Percentiles rank a stretch among this genome's conserved stretches.
phyloP scores from a whole-genome alignment of 192 early-diverging fungal genomes.

The Coemansia sp. region DNA sequence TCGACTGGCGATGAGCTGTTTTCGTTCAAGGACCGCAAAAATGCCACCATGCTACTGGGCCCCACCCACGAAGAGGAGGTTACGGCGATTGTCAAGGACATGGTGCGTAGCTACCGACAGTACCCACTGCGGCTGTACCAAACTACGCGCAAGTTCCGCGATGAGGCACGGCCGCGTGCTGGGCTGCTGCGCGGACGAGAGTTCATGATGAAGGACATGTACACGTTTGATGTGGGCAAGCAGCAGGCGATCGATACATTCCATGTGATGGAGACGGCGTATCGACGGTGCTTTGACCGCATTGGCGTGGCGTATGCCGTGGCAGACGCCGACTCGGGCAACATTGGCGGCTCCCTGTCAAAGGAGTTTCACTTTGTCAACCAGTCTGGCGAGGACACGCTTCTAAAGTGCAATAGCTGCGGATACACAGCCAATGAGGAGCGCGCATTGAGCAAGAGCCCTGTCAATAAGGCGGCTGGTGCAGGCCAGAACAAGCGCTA shows the following conservation, averaged over 20 bases:
- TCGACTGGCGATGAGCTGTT: conserved; percentile 68
- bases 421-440: conserved; percentile 87
- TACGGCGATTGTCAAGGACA: conserved; percentile 66
- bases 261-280: conserved; percentile 69
- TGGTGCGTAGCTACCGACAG: conserved; percentile 67
- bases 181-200: conserved; percentile 85
- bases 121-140: conserved; percentile 87
- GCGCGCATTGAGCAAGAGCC: conserved; percentile 48
- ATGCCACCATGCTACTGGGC: conserved; percentile 64
- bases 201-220: conserved; percentile 97
- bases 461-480: not conserved
- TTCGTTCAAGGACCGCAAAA: conserved; percentile 75
- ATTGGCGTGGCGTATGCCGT: conserved; percentile 81
- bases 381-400: conserved; percentile 75
- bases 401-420: conserved; percentile 71
- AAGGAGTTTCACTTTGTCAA: conserved; percentile 89
- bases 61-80: conserved; percentile 96
- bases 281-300: conserved; percentile 68
- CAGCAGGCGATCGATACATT: conserved; percentile 74
- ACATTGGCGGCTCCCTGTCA: conserved; percentile 83
- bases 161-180: conserved; percentile 78
- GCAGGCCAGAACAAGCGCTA: not conserved
- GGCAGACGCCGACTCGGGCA: conserved; percentile 88
- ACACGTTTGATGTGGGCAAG: conserved; percentile 77
- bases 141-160: conserved; percentile 81